These are phyloP conservation scores for Saitozyma sp. DNA, from an alignment of 768 basidiomycete genomes.

Conservation along the genomic window DNA sequence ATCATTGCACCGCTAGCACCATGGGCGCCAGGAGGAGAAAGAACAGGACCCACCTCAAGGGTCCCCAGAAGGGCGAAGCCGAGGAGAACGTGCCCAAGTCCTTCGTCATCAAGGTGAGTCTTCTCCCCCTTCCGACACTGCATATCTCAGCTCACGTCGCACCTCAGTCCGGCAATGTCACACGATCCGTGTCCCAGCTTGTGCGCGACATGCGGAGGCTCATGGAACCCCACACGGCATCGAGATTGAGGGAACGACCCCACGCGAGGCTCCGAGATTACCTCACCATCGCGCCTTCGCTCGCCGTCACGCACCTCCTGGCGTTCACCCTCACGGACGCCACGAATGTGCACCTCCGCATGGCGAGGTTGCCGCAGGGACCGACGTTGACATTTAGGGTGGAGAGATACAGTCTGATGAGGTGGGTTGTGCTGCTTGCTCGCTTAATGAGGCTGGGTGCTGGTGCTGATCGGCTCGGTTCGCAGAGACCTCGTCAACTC, in stretches of 20 bases:
- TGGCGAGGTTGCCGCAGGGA: conserved; percentile 82
- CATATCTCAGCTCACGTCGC: conserved; percentile 3
- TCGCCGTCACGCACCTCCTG: conserved; percentile 88
- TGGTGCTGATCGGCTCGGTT: conserved; percentile 2
- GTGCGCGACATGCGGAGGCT: conserved; percentile 91
- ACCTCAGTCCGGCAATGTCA: conserved; percentile 76
- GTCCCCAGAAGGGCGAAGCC: conserved; percentile 34
- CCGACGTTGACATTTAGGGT: conserved; percentile 92
- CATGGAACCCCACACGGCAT: conserved; percentile 97
- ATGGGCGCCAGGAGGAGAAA: conserved; percentile 49
- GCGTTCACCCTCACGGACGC: conserved; percentile 85
- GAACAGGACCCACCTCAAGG: conserved; percentile 52
- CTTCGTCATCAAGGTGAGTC: conserved; percentile 76
- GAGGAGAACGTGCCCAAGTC: conserved; percentile 68
- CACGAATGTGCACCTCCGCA: conserved; percentile 64
- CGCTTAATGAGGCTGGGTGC: not conserved
- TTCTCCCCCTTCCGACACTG: not conserved
- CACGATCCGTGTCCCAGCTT: conserved; percentile 78
- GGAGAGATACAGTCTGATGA: conserved; percentile 87
- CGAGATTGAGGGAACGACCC: conserved; percentile 93
- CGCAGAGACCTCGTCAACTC: conserved; percentile 51
- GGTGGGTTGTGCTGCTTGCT: conserved; percentile 50
- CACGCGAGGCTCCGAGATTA: conserved; percentile 74
- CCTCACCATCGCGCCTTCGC: conserved; percentile 81
- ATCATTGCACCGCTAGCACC: not conserved